phyloP scores from a whole-genome alignment of 139 green algal genomes.

The Tetradesmus lagerheimii region DNA sequence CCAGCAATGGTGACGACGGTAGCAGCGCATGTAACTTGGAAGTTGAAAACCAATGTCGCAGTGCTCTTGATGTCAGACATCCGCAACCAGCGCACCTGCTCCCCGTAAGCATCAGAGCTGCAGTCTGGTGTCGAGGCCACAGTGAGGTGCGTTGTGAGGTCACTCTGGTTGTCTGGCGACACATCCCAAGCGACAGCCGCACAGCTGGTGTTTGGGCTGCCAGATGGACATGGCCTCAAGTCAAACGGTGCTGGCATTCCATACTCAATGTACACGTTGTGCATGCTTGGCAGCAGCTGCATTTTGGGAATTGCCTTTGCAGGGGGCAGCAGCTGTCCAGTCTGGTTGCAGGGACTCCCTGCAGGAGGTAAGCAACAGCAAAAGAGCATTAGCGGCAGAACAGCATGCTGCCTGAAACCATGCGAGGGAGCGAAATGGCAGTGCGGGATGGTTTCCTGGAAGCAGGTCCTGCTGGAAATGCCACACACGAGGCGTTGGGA shows the following conservation, averaged over 20 bases:
- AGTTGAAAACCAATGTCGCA: not conserved
- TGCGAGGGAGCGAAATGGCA: too few relatives aligned
- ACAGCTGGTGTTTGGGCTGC: not conserved
- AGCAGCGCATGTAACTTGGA: not conserved
- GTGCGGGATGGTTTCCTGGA: too few relatives aligned
- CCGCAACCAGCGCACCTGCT: not conserved
- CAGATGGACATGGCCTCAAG: not conserved
- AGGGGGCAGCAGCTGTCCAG: not conserved
- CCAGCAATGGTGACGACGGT: not conserved
- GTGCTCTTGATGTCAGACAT: not conserved
- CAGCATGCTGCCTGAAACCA: too few relatives aligned
- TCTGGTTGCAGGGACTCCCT: not conserved
- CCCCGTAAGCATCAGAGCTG: not conserved
- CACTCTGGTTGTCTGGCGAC: not conserved
- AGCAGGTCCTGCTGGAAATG: too few relatives aligned
- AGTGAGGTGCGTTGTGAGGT: not conserved
- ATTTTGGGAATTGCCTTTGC: not conserved
- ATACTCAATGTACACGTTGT: not conserved
- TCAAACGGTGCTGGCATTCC: not conserved
- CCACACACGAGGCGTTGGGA: too few relatives aligned
- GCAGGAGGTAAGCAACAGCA: too few relatives aligned
- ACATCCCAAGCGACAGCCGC: slow-evolving; percentile 14
- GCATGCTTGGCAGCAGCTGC: not conserved
- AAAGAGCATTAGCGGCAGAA: too few relatives aligned
- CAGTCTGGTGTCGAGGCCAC: not conserved